Evolutionary conservation across 2,329 filamentous ascomycete species (phyloP), one percentile per base, ranked within the genome.

Genomic region (Leptodontidium sp.): DNA sequence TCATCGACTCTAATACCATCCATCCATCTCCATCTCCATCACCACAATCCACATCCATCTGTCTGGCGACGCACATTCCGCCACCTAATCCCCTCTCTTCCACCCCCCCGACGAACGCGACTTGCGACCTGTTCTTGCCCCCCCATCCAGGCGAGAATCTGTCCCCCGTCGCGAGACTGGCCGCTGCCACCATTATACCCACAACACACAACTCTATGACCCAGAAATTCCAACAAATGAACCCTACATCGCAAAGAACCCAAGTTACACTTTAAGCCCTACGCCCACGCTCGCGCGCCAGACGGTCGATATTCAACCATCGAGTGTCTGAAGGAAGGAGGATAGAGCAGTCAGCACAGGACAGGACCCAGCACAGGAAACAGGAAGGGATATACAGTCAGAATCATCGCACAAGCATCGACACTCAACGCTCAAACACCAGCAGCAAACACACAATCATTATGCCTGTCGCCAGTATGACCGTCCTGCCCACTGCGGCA

Each of bases 181-280:
- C 75, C 66, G 21, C 78, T 76, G 74, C 78, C 79, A 80, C 77
- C 77, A 79, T 76, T 75, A 81, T 75, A 77, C 76, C 78, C 78
- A 75, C 72, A 77, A 79, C 77, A 80, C 78, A 77, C 75, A 77
- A 75, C 83, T 82, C 82, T 81, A 90, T 90, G 88, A 88, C 82
- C 81, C 85, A 77, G 78, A 80, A 79, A 82, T 73, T 80, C 78
- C 80, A 82, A 82, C 84, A 81, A 86, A 86, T 86, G 84, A 84
- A 80, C 83, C 83, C 78, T 79, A 81, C 79, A 81, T 80, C 78
- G 74, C 77, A 79, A 72, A 79, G 84, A 81, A 82, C 82, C 84
- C 71, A 76, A 72, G 86, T 85, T 87, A 90, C 88, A 85, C 88
- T 90, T 90, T 91, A 88, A 90, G 88, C 82, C 85, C 84, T 84